Evolutionary conservation across 2,329 filamentous ascomycete genomes (phyloP).

Genomic region (Pyrenochaeta sp.): DNA sequence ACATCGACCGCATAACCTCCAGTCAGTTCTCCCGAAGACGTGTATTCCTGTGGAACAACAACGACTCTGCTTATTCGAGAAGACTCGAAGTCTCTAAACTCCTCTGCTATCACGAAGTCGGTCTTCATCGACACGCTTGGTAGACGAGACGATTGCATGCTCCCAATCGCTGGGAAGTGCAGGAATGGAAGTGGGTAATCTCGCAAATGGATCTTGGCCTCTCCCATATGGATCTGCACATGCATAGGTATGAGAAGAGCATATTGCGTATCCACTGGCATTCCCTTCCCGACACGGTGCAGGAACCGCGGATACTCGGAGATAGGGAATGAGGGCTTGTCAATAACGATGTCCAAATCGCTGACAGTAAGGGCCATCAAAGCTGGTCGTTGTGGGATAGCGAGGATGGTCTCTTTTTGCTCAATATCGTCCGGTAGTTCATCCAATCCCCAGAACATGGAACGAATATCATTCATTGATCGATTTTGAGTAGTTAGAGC

Average conservation of each 20-base stretch:
- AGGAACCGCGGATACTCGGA: slow-evolving; percentile 83
- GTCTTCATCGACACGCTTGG: slow-evolving; percentile 85
- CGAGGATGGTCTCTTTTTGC: slow-evolving; percentile 83
- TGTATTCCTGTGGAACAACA: slow-evolving; percentile 75
- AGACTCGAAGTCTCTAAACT: slow-evolving; percentile 82
- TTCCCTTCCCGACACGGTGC: slow-evolving; percentile 91
- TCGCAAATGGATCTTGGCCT: slow-evolving; percentile 82
- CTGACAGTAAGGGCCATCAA: slow-evolving; percentile 81
- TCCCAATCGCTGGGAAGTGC: slow-evolving; percentile 84
- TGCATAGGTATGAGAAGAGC: slow-evolving; percentile 89
- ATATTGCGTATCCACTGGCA: slow-evolving; percentile 91
- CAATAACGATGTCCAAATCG: slow-evolving; percentile 83
- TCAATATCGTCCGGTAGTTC: slow-evolving; percentile 81
- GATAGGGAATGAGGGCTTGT: slow-evolving; percentile 91
- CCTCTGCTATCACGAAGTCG: slow-evolving; percentile 95
- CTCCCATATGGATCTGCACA: slow-evolving; percentile 87
- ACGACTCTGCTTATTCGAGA: slow-evolving; percentile 81
- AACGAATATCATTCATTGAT: slow-evolving; percentile 79
- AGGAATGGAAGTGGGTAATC: slow-evolving; percentile 94
- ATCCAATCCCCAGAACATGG: slow-evolving; percentile 82
- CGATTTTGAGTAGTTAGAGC: slow-evolving; percentile 73
- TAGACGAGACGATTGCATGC: slow-evolving; percentile 78
- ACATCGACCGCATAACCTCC: slow-evolving; percentile 85
- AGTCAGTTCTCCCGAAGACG: slow-evolving; percentile 62
- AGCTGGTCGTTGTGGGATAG: slow-evolving; percentile 83